Percentiles rank a stretch among this genome's conserved stretches.
Conservation (phyloP, 139 green algal genomes). For the Dunaliella sp. region DNA sequence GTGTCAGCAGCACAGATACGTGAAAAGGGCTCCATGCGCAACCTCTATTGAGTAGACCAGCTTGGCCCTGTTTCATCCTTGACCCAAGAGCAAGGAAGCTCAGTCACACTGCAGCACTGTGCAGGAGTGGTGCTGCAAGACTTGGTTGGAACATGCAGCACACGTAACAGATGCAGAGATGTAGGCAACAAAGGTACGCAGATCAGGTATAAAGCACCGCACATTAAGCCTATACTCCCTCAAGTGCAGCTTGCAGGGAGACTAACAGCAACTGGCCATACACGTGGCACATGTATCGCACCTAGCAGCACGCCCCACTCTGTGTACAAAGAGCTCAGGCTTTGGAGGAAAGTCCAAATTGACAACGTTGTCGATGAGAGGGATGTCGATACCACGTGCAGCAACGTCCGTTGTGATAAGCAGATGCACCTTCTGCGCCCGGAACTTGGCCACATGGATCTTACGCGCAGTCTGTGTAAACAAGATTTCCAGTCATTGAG, state of each 20-base stretch:
- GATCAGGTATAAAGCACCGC: neutral
- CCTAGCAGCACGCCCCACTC: conserved; percentile 77
- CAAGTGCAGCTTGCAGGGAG: no score
- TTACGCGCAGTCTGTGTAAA: conserved; percentile 82
- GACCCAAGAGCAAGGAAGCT: no score
- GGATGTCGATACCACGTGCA: conserved; percentile 97
- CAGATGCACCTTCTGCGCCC: conserved; percentile 52
- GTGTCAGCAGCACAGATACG: no score
- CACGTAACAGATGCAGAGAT: neutral
- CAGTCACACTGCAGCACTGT: neutral
- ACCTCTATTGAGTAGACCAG: no score
- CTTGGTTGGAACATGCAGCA: neutral
- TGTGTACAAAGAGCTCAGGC: conserved; percentile 95
- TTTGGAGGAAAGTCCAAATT: conserved; percentile 95
- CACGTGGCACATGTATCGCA: conserved; percentile 12
- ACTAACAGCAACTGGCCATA: neutral
- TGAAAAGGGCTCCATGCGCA: no score
- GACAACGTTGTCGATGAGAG: conserved; percentile 97
- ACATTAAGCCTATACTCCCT: no score
- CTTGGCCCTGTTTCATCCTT: no score
- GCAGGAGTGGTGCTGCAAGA: neutral
- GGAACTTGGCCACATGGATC: conserved; percentile 93
- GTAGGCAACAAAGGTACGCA: neutral
- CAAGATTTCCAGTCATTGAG: no score
- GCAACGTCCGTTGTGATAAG: conserved; percentile 97